These are phyloP conservation scores for Didymosphaeria variabile DNA, from an alignment of 2,329 filamentous ascomycete genomes.

Conservation along the genomic window DNA sequence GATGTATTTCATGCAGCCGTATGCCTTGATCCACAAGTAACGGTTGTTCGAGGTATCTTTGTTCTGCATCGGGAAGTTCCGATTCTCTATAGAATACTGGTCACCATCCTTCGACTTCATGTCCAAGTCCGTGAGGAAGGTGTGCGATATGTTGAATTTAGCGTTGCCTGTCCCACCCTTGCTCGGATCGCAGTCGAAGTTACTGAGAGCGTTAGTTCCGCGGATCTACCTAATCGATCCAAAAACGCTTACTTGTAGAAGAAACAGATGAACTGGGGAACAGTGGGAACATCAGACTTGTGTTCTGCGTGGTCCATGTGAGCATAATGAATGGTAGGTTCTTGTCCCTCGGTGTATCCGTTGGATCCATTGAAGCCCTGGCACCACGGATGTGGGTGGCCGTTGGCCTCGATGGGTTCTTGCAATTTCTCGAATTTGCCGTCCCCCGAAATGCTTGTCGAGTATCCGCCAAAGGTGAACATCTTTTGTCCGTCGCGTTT, in stretches of 20 bases:
- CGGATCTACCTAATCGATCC: neutral
- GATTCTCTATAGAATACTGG: neutral
- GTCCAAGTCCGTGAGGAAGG: neutral
- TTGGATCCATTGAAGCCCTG: slow-evolving; percentile 1
- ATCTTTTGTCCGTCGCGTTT: neutral
- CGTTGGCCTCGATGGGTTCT: slow-evolving; percentile 5
- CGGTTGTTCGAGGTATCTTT: neutral
- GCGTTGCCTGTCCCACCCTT: neutral
- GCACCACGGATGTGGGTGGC: slow-evolving; percentile 11
- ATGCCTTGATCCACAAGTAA: neutral
- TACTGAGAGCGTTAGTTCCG: neutral
- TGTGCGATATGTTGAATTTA: neutral
- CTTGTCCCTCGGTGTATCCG: neutral
- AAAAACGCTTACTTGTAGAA: slow-evolving; percentile 9
- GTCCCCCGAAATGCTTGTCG: neutral
- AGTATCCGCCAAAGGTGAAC: slow-evolving; percentile 3
- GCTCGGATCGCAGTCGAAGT: slow-evolving; percentile 10
- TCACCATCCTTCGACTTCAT: neutral
- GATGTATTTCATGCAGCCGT: slow-evolving; percentile 8
- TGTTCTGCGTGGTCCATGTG: neutral
- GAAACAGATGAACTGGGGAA: slow-evolving; percentile 8
- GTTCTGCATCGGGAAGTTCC: neutral
- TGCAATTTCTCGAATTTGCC: neutral
- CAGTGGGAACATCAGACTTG: neutral
- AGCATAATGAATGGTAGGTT: neutral